Evolutionary conservation across 2,329 filamentous ascomycete species (phyloP), one percentile per base, ranked within the genome.

Genomic region (Xylariaceae sp.): DNA sequence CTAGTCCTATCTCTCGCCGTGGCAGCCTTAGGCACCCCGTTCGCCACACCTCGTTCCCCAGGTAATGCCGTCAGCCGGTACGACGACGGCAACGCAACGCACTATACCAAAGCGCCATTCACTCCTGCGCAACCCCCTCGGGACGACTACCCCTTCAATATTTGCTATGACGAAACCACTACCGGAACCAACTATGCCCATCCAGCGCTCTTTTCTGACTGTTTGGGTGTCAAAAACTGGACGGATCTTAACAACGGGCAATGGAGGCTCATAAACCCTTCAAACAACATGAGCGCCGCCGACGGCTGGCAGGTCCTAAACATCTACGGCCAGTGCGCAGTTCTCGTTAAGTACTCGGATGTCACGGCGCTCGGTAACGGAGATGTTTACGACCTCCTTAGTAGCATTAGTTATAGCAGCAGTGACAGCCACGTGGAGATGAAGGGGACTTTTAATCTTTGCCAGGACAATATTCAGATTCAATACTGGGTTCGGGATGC

Each of bases 301-400:
- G 23, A 36, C 14, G 47, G 49, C 29, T 57, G 54, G 55, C 37
- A 42, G 14, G 6, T 45, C 5, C 52, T 57, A 16, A 20, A 17
- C n/a, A 16, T 5, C 4, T 6, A 35, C 7, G 49, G 37, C 7
- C 19, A 27, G n/a, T 58, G 54, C 37, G 45, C 43, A 2, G 16
- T 56, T 1, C 11, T 53, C 36, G 49, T 49, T 42, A 45, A 46
- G 45, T 52, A 45, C 39, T 35, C n/a, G 12, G n/a, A 12, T 14
- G 22, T 48, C 4, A 55, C 54, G 1, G 20, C 17, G 3, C 10
- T 56, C 17, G 54, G 53, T 22, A 54, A 50, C 17, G 8, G 27
- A 36, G 55, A 58, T 21, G 49, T 55, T 10, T 23, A 19, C 25
- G 40, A 49, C 17, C 27, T 55, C 20, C 42, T 56, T n/a, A 47